Evolutionary conservation across 345 rosid genomes (phyloP).

Genomic region (Orychophragmus violaceus): DNA sequence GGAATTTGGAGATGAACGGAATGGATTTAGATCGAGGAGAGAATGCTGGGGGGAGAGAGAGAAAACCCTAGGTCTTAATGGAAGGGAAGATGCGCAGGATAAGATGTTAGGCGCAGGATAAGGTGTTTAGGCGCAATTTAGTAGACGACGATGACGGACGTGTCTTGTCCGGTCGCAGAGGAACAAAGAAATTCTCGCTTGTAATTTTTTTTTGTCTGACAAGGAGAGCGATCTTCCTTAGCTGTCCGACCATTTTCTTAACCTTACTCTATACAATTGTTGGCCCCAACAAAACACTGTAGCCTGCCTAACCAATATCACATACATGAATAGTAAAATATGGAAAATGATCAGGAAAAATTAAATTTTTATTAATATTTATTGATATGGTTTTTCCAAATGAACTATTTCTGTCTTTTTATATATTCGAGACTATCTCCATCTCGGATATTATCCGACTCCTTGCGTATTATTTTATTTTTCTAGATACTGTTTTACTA

Average conservation of each 20-base stretch:
- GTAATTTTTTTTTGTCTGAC: constrained; percentile 25
- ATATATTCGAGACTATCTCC: not conserved
- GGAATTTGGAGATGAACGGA: constrained; percentile 7
- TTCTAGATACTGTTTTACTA: not conserved
- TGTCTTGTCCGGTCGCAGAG: constrained; percentile 65
- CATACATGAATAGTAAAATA: not conserved
- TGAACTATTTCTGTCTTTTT: not conserved
- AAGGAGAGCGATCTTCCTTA: constrained; percentile 26
- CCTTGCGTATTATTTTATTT: not conserved
- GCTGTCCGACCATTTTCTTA: constrained; percentile 28
- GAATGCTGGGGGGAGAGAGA: constrained; percentile 18
- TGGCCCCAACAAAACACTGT: not conserved
- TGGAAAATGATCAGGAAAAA: not conserved
- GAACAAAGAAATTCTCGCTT: constrained; percentile 39
- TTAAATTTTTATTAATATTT: not conserved
- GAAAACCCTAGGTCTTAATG: constrained; percentile 25
- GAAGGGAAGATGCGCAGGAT: constrained; percentile 33
- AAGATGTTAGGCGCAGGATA: constrained; percentile 19
- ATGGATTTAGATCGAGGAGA: constrained; percentile 10
- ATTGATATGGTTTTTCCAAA: not conserved
- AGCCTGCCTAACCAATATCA: not conserved
- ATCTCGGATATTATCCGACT: too few relatives aligned
- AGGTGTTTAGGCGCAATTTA: constrained; percentile 17
- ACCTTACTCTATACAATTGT: not conserved
- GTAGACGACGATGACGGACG: constrained; percentile 23